Evolutionary conservation across 805 yeast genomes (phyloP).

Genomic region (Crinitomyces ghanaensis): DNA sequence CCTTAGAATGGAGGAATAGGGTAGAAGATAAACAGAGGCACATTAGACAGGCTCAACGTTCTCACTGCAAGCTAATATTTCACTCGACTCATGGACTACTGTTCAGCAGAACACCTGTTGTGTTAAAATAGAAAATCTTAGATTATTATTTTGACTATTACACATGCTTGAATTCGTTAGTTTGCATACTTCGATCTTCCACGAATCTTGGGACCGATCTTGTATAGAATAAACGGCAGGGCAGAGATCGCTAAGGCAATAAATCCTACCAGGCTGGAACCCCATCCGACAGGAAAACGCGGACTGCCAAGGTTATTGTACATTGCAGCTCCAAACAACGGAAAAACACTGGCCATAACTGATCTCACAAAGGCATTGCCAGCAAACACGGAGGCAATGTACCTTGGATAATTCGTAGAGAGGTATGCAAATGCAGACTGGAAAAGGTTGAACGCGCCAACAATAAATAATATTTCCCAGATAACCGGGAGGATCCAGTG

Average conservation of each 20-base stretch:
- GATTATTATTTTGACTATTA: too few relatives aligned
- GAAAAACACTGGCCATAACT: conserved; percentile 45
- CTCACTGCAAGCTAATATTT: too few relatives aligned
- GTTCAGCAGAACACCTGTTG: too few relatives aligned
- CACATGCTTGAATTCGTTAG: too few relatives aligned
- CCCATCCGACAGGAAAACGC: conserved; percentile 51
- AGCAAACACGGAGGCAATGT: conserved; percentile 48
- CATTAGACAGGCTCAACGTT: too few relatives aligned
- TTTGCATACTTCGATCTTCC: conserved; percentile 26
- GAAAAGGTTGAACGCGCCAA: conserved; percentile 34
- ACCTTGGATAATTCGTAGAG: conserved; percentile 36
- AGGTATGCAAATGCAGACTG: conserved; percentile 40
- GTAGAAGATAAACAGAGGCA: too few relatives aligned
- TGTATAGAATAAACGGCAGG: conserved; percentile 36
- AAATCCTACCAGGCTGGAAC: conserved; percentile 38
- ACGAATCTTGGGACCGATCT: conserved; percentile 25
- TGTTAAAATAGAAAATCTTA: too few relatives aligned
- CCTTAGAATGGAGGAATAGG: too few relatives aligned
- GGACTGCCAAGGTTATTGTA: conserved; percentile 30
- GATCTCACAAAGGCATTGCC: conserved; percentile 43
- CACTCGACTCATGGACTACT: too few relatives aligned
- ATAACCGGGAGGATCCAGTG: conserved; percentile 43
- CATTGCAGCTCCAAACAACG: conserved; percentile 52
- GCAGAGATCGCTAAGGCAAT: conserved; percentile 32
- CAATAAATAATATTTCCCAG: conserved; percentile 31